These are phyloP conservation scores for Camptophora hylomeconis DNA, from an alignment of 2,329 filamentous ascomycete genomes.

Conservation along the genomic window DNA sequence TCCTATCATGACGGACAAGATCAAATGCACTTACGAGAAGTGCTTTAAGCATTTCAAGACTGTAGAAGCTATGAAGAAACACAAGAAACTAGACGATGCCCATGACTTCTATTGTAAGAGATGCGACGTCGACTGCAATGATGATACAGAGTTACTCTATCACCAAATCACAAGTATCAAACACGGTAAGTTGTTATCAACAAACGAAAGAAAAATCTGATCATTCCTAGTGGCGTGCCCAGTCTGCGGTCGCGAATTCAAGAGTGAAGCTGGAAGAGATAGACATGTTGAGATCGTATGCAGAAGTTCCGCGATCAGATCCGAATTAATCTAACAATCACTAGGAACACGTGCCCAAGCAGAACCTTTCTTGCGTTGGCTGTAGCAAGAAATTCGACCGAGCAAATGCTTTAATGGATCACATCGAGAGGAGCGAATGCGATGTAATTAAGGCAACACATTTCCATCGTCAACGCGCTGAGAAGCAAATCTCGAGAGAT, in stretches of 20 bases:
- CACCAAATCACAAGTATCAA: constrained; percentile 36
- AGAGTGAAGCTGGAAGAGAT: constrained; percentile 37
- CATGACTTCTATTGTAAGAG: constrained; percentile 29
- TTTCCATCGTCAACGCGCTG: constrained; percentile 36
- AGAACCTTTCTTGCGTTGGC: constrained; percentile 35
- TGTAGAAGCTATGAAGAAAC: constrained; percentile 33
- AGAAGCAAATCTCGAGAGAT: constrained; percentile 35
- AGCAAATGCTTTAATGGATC: constrained; percentile 37
- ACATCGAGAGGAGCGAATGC: constrained; percentile 43
- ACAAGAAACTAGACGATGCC: constrained; percentile 35
- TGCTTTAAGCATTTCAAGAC: constrained; percentile 36
- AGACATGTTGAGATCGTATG: constrained; percentile 39
- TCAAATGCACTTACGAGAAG: constrained; percentile 30
- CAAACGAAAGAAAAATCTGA: neutral
- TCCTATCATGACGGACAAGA: constrained; percentile 3
- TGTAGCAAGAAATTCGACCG: constrained; percentile 36
- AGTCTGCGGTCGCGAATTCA: constrained; percentile 44
- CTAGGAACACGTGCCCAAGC: constrained; percentile 36
- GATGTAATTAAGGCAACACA: constrained; percentile 26
- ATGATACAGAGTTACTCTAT: constrained; percentile 30
- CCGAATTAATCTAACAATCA: constrained; percentile 3
- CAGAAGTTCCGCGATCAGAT: constrained; percentile 1
- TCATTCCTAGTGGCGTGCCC: constrained; percentile 34
- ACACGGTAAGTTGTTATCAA: constrained; percentile 23
- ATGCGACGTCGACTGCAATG: constrained; percentile 33